These are phyloP conservation scores for Eucalyptus virginea DNA, from an alignment of 345 rosid genomes.

Conservation along the genomic window DNA sequence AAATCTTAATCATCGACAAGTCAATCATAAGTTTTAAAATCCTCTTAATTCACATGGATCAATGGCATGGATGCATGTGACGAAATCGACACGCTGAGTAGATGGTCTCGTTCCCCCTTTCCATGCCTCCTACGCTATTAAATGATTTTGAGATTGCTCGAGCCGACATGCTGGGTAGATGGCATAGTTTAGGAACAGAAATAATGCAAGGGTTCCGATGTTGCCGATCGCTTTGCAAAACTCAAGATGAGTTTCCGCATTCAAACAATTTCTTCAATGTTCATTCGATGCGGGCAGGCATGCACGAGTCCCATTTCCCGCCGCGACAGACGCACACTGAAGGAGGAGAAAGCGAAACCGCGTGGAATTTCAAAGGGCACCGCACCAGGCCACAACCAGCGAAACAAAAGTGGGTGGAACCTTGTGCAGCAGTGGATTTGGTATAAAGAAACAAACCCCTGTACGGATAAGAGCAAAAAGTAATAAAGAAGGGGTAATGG, in stretches of 20 bases:
- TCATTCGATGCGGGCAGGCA: background rate
- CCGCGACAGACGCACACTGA: background rate
- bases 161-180: background rate
- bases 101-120: background rate
- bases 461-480: background rate
- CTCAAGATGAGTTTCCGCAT: background rate
- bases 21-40: background rate
- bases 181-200: background rate
- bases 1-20: background rate
- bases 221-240: background rate
- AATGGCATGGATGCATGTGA: background rate
- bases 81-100: background rate
- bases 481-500: background rate
- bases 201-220: background rate
- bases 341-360: background rate
- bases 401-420: background rate
- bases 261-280: background rate
- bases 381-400: background rate
- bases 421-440: background rate
- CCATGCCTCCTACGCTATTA: background rate
- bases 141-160: background rate
- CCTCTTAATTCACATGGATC: accelerated
- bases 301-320: background rate
- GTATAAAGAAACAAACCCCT: background rate
- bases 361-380: background rate